These are phyloP conservation scores for Lodderomyces theae DNA, from an alignment of 1,139 yeast genomes.

Conservation along the genomic window DNA sequence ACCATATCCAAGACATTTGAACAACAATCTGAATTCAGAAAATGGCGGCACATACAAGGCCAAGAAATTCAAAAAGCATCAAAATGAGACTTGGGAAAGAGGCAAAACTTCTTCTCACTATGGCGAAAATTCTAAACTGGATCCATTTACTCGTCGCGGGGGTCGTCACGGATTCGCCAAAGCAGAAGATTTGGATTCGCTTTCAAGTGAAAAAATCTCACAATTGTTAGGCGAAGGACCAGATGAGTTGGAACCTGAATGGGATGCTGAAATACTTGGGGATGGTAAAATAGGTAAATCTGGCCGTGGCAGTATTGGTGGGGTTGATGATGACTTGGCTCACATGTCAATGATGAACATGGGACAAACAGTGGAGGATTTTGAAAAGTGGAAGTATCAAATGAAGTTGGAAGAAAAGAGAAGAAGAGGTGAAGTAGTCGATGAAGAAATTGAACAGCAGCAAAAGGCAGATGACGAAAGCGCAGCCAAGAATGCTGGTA, in stretches of 20 bases:
- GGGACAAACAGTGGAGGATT: conserved; percentile 66
- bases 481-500: conserved; percentile 28
- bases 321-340: conserved; percentile 19
- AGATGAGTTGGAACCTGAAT: conserved; percentile 50
- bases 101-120: conserved; percentile 13
- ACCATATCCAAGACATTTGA: conserved; percentile 5
- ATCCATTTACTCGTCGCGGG: not conserved
- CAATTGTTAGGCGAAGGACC: conserved; percentile 34
- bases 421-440: conserved; percentile 45
- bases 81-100: conserved; percentile 31
- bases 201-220: conserved; percentile 30
- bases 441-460: conserved; percentile 21
- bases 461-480: conserved; percentile 11
- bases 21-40: conserved; percentile 7
- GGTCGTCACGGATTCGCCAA: conserved; percentile 18
- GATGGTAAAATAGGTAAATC: conserved; percentile 4
- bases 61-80: conserved; percentile 16
- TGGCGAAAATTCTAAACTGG: conserved; percentile 1
- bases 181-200: conserved; percentile 26
- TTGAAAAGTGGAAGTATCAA: conserved; percentile 66
- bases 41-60: conserved; percentile 5
- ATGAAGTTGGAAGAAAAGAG: conserved; percentile 57
- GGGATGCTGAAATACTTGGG: conserved; percentile 31
- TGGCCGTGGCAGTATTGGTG: conserved; percentile 4
- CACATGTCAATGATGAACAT: conserved; percentile 22